Percentiles rank a stretch among this genome's conserved stretches.
Conservation (phyloP, 306 rosid genomes). For the Neltuma alba region DNA sequence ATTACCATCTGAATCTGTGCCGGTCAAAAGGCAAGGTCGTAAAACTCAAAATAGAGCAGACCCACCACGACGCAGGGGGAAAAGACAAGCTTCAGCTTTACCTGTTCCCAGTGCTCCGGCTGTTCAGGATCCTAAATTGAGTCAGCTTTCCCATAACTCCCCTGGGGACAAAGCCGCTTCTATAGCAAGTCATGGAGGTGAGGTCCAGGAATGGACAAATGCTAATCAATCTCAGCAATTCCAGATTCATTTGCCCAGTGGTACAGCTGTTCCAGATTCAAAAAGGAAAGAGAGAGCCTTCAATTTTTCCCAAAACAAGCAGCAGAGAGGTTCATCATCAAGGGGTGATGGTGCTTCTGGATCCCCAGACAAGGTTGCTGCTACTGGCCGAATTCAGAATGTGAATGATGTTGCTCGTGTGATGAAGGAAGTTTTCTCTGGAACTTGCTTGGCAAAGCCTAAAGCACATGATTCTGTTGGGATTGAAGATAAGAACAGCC, state of each 20-base stretch:
- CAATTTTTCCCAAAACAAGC: slow-evolving; percentile 63
- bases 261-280: slow-evolving; percentile 58
- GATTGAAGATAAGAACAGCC: slow-evolving; percentile 55
- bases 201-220: slow-evolving; percentile 47
- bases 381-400: slow-evolving; percentile 71
- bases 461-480: slow-evolving; percentile 57
- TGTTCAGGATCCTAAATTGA: slow-evolving; percentile 59
- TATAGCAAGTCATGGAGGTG: slow-evolving; percentile 47
- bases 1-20: slow-evolving; percentile 53
- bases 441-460: slow-evolving; percentile 71
- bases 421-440: slow-evolving; percentile 98
- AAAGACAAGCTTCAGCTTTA: slow-evolving; percentile 48
- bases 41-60: slow-evolving; percentile 72
- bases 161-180: slow-evolving; percentile 55
- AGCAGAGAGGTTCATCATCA: slow-evolving; percentile 46
- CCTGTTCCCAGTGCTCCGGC: slow-evolving; percentile 50
- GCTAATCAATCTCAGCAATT: slow-evolving; percentile 53
- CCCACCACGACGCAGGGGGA: slow-evolving; percentile 85
- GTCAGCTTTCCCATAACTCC: slow-evolving; percentile 45
- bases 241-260: slow-evolving; percentile 54
- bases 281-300: slow-evolving; percentile 69
- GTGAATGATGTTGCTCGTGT: slow-evolving; percentile 98
- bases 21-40: slow-evolving; percentile 78
- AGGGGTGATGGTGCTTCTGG: slow-evolving; percentile 57
- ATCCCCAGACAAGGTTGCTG: slow-evolving; percentile 64